Conservation (phyloP, 2,329 filamentous ascomycete species). For the Ophiostoma himal-ulmi region DNA sequence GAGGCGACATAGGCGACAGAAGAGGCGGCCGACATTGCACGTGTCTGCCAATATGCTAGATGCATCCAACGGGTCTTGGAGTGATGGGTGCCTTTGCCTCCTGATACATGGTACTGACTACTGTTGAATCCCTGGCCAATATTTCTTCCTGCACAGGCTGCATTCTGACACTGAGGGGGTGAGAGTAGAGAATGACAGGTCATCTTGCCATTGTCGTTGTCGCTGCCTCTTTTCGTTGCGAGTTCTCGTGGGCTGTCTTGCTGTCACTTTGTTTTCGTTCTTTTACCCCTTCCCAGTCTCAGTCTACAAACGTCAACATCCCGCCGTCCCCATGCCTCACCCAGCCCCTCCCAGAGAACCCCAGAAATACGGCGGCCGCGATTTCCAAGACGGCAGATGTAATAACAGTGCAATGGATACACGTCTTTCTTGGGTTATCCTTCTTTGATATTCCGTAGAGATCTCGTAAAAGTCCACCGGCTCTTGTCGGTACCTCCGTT, state of each 20-base stretch:
- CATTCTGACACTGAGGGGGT: neutral
- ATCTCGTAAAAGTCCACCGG: neutral
- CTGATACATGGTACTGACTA: neutral
- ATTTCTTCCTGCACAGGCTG: neutral
- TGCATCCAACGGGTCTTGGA: neutral
- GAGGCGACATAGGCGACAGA: neutral
- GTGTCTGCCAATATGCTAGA: neutral
- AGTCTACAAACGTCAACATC: neutral
- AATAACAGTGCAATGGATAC: neutral
- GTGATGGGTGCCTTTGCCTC: neutral
- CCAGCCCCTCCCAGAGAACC: neutral
- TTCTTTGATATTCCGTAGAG: neutral
- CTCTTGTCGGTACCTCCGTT: neutral
- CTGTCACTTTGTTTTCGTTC: neutral
- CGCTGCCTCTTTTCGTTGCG: neutral
- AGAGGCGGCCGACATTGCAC: neutral
- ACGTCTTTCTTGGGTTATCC: neutral
- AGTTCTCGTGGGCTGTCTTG: neutral
- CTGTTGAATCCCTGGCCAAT: neutral
- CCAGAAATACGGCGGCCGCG: neutral
- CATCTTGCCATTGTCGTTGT: neutral
- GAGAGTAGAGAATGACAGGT: conserved; percentile 4
- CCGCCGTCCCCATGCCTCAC: neutral
- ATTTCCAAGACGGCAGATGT: neutral
- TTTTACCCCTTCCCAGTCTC: neutral